Percentiles rank a stretch among this genome's conserved stretches.
Conservation (phyloP, 345 rosid species). For the Populus simonii region DNA sequence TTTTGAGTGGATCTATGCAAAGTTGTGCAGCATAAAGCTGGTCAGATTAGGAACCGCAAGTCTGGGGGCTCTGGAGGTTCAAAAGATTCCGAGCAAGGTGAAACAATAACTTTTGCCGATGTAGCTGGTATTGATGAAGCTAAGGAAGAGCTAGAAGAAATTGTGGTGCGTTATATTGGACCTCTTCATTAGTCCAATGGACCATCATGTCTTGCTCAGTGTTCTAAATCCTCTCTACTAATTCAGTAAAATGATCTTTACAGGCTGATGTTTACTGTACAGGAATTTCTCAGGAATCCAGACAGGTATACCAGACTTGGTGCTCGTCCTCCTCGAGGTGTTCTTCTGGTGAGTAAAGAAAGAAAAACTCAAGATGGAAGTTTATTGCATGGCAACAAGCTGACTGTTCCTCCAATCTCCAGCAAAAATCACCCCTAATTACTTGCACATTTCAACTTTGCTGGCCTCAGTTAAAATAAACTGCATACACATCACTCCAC, state of each 20-base stretch:
- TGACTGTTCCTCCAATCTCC: background rate
- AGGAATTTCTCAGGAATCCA: slow-evolving; percentile 96
- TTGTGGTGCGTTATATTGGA: slow-evolving; percentile 58
- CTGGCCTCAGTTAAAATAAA: background rate
- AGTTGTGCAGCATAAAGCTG: slow-evolving; percentile 57
- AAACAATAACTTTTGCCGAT: slow-evolving; percentile 81
- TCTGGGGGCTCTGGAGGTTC: slow-evolving; percentile 60
- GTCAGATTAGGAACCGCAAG: slow-evolving; percentile 73
- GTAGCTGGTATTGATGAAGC: slow-evolving; percentile 99
- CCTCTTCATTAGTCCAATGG: slow-evolving; percentile 4
- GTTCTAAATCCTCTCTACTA: background rate
- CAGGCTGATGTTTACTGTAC: slow-evolving; percentile 26
- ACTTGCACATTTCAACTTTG: background rate
- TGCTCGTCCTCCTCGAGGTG: slow-evolving; percentile 98
- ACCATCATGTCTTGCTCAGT: background rate
- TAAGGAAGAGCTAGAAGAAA: slow-evolving; percentile 97
- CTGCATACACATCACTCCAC: background rate
- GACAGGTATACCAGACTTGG: slow-evolving; percentile 77
- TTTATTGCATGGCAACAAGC: background rate
- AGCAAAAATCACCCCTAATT: background rate
- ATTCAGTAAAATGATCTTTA: slow-evolving; percentile 23
- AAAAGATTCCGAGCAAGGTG: slow-evolving; percentile 70
- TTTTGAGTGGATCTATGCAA: slow-evolving; percentile 19
- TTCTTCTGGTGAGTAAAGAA: slow-evolving; percentile 71
- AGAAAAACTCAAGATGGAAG: background rate